Evolutionary conservation across 768 basidiomycete species (phyloP), one percentile per base, ranked within the genome.

Genomic region (Coprinopsis cinerea): DNA sequence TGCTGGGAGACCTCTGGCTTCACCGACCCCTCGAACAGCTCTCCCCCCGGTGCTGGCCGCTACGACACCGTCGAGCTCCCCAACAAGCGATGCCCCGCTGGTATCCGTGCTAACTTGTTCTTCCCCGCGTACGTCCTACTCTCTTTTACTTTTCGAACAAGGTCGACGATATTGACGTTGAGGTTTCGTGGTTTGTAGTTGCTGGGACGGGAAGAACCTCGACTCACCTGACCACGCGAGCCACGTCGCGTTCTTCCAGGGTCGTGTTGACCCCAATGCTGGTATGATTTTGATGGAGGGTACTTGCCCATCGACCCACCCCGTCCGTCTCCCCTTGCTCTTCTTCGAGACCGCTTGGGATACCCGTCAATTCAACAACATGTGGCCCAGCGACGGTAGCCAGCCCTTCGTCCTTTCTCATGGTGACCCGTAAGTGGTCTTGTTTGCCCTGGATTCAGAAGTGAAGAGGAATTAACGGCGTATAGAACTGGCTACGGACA

Each of bases 281-380:
- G 51, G 51, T 47, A 52, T 52, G 24, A 52, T 52, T 82, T 92
- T 14, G 92, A 96, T 69, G 81, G 77, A n/a, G 81, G 85, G 34
- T 97, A 95, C 95, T 69, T 98, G 15, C 85, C 93, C 0, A 83
- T 97, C 37, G 93, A 98, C 67, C 91, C 93, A 52, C 36, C 51
- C 51, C 44, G 44, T 46, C 26, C 51, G 51, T 25, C 39, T 52
- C 35, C 51, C 51, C 24, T 24, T 52, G 35, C 51, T 52, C 36
- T 52, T 52, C 51, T 52, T 47, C 37, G 51, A 52, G 45, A 52
- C 51, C 22, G 44, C 37, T 23, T 52, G 51, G 51, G 51, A 46
- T 17, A 52, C 51, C 28, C n/a, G 17, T 3, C 22, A 22, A 20
- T 52, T 52, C 51, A 47, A 46, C 44, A 42, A 18, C 51, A n/a